These are phyloP conservation scores for Brassica balearica DNA, from an alignment of 441 rosid genomes.

Conservation along the genomic window DNA sequence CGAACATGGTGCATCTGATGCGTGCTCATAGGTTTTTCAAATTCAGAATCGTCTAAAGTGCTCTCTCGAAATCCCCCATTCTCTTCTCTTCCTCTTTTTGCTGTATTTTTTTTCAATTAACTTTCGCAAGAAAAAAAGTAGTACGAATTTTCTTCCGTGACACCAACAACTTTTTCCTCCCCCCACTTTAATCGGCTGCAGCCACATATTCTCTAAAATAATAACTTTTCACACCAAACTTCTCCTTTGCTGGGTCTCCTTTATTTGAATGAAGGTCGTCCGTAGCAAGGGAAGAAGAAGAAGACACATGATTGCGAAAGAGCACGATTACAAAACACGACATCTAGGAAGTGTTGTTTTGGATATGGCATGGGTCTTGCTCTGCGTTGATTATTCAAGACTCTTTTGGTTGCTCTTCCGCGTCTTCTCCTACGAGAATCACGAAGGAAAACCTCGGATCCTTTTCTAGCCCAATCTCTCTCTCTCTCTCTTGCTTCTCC, in stretches of 20 bases:
- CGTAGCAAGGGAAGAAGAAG: slow-evolving; percentile 30
- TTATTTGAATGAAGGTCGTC: slow-evolving; percentile 17
- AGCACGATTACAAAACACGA: slow-evolving; percentile 52
- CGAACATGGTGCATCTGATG: slow-evolving; percentile 57
- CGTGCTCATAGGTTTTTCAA: slow-evolving; percentile 74
- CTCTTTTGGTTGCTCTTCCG: slow-evolving; percentile 81
- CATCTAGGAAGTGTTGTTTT: slow-evolving; percentile 31
- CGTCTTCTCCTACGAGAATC: slow-evolving; percentile 83
- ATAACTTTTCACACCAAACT: slow-evolving; percentile 35
- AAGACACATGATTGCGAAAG: slow-evolving; percentile 68
- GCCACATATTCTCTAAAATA: slow-evolving; percentile 38
- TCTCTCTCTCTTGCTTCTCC: background rate
- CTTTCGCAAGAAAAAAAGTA: background rate
- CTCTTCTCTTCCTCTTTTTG: slow-evolving; percentile 6
- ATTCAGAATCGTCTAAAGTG: slow-evolving; percentile 52
- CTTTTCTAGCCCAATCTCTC: slow-evolving; percentile 49
- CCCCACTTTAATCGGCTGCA: slow-evolving; percentile 41
- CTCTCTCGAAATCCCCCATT: background rate
- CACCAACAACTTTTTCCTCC: background rate
- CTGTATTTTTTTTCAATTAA: background rate
- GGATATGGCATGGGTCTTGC: slow-evolving; percentile 80
- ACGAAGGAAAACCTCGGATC: slow-evolving; percentile 88
- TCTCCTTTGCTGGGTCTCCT: background rate
- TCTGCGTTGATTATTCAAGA: slow-evolving; percentile 72
- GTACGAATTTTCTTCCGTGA: background rate